Conservation (phyloP, 257 asterid species). For the Catharanthus roseus region DNA sequence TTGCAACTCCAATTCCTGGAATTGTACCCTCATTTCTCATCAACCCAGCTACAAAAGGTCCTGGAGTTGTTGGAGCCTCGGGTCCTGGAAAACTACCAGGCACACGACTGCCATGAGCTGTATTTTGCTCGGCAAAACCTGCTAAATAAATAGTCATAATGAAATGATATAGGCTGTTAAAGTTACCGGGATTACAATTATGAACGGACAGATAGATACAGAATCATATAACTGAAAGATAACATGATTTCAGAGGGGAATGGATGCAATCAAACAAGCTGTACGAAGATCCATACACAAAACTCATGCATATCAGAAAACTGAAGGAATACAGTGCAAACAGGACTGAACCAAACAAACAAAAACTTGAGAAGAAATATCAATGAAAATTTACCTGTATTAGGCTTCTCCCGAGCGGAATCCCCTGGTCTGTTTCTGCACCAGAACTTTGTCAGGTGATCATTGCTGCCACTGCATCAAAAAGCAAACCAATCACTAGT, state of each 20-base stretch:
- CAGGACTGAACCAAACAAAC: neutral
- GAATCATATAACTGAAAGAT: neutral
- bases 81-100: slow-evolving; percentile 59
- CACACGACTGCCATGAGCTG: slow-evolving; percentile 44
- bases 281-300: neutral
- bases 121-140: slow-evolving; percentile 73
- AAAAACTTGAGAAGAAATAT: slow-evolving; percentile 11
- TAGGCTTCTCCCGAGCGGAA: slow-evolving; percentile 74
- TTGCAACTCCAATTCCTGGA: slow-evolving; percentile 95
- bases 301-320: neutral
- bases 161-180: neutral
- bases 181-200: neutral
- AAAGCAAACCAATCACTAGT: slow-evolving; percentile 13
- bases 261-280: neutral
- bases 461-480: slow-evolving; percentile 94
- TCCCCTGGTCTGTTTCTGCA: slow-evolving; percentile 99
- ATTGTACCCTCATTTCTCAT: slow-evolving; percentile 91
- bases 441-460: slow-evolving; percentile 96
- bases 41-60: slow-evolving; percentile 76
- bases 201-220: neutral
- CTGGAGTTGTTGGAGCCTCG: slow-evolving; percentile 71
- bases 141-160: slow-evolving; percentile 6
- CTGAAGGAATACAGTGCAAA: neutral
- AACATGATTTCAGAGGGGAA: neutral
- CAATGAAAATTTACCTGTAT: slow-evolving; percentile 37